Evolutionary conservation across 495 filamentous ascomycete genomes (phyloP).

Genomic region (Acidiella bohemica): DNA sequence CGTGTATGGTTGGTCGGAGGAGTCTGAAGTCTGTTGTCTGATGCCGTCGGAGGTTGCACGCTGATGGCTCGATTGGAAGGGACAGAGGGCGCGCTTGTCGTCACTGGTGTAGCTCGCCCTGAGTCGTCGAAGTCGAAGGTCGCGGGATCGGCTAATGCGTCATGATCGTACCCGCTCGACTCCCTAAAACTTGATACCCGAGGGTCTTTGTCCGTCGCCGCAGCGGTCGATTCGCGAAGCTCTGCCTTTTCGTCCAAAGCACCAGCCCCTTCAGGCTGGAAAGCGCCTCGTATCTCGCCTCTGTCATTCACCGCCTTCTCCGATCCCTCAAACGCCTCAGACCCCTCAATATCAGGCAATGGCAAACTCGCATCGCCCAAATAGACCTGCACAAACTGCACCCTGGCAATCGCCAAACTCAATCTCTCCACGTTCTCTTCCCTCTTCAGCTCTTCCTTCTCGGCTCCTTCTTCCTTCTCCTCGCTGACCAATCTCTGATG

Average conservation of each 20-base stretch:
- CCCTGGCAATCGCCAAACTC: slow-evolving; percentile 53
- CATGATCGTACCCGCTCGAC: background rate
- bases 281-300: too few species aligned
- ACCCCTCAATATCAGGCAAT: slow-evolving; percentile 31
- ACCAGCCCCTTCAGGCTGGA: background rate
- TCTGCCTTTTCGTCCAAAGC: background rate
- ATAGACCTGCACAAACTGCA: slow-evolving; percentile 67
- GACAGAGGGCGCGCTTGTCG: too few species aligned
- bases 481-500: slow-evolving; percentile 28
- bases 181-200: background rate
- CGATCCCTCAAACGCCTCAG: background rate
- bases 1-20: too few species aligned
- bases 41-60: background rate
- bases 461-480: background rate
- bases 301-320: background rate
- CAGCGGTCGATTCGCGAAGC: background rate
- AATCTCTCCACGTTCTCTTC: slow-evolving; percentile 33
- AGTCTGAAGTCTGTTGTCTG: too few species aligned
- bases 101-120: slow-evolving; percentile 1
- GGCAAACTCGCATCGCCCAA: slow-evolving; percentile 52
- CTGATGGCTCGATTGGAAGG: background rate
- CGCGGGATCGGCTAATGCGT: slow-evolving; percentile 5
- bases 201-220: background rate
- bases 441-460: slow-evolving; percentile 1
- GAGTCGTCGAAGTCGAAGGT: slow-evolving; percentile 7